phyloP scores from a whole-genome alignment of 371 early-diverging fungal species.

The Saksenaea vasiformis region DNA sequence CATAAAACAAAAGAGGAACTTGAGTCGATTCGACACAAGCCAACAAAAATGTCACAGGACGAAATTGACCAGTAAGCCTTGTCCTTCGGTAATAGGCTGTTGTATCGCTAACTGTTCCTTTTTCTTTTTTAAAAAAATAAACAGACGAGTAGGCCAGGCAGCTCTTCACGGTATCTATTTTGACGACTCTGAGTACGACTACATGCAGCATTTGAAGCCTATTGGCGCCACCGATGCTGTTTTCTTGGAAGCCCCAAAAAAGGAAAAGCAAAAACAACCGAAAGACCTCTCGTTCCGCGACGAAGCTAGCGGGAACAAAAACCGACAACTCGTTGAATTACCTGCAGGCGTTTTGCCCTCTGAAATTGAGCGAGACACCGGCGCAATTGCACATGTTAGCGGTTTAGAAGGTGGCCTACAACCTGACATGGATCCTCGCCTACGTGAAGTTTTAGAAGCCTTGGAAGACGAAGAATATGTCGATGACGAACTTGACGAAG shows the following conservation, averaged over 20 bases:
- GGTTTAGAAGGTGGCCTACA: constrained; percentile 65
- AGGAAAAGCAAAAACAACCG: constrained; percentile 34
- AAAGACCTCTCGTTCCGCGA: constrained; percentile 21
- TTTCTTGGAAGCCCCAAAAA: constrained; percentile 71
- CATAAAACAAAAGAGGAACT: constrained; percentile 48
- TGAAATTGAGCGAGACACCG: constrained; percentile 52
- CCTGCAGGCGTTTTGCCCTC: constrained; percentile 83
- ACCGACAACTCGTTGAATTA: constrained; percentile 51
- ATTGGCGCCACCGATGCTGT: constrained; percentile 87
- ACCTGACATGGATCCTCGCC: constrained; percentile 75
- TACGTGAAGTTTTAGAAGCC: constrained; percentile 89
- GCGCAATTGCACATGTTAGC: constrained; percentile 42
- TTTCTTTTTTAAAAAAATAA: background rate
- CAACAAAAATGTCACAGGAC: constrained; percentile 40
- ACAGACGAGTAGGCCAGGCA: constrained; percentile 69
- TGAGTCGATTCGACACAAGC: constrained; percentile 31
- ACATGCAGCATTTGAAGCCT: constrained; percentile 86
- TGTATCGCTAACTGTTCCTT: background rate
- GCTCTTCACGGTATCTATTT: constrained; percentile 87
- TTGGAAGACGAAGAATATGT: constrained; percentile 88
- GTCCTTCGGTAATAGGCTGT: background rate
- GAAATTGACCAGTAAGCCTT: constrained; percentile 49
- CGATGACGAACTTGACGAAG: constrained; percentile 74
- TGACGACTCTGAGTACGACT: constrained; percentile 90
- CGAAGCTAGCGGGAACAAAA: constrained; percentile 26